Evolutionary conservation across 1,284 basidiomycete genomes (phyloP), one percentile per base, ranked within the genome.

Genomic region (Puccinia horiana): DNA sequence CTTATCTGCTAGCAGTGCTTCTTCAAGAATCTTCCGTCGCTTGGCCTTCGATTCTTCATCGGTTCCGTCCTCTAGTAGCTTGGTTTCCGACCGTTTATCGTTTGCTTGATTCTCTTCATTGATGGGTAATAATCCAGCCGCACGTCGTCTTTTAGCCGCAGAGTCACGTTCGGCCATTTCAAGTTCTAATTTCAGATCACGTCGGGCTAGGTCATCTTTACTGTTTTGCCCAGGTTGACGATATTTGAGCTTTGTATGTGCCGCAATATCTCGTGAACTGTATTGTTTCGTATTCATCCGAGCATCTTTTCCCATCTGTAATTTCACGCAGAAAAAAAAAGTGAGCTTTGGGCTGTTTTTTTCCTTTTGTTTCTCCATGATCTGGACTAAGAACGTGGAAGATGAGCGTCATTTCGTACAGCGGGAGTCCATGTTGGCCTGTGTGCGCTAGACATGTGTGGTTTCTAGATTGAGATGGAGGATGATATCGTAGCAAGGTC

Each of bases 161-260:
- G 94, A 93, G 84, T 93, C 92, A 42, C 92, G 89, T 86, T 97
- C 95, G 0, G 95, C 95, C 3, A 88, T 89, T 54, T 93, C 87
- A 29, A 98, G 89, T 84, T 98, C 95, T 1, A 92, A 90, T 44
- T 93, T 90, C 77, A 98, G 88, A 86, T 98, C 95, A 37, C 91
- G 90, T 84, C 92, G 92, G 83, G 90, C 89, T 4, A 96, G 91
- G 84, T 97, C 95, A 0, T 63, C 37, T 14, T 72, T 35, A 26
- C 84, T 83, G 37, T 84, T 84, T 82, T 86, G 86, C 20, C 85
- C 85, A 9, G 85, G 84, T 83, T 85, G 79, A 87, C 95, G 91
- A 88, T 97, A 98, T 89, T 98, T 98, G 84, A 98, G 92, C 88
- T 96, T 96, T 0, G 95, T 98, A 87, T 97, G 93, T 4, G 93